phyloP scores from a whole-genome alignment of 768 basidiomycete species.

The Sarcomyxa edulis region DNA sequence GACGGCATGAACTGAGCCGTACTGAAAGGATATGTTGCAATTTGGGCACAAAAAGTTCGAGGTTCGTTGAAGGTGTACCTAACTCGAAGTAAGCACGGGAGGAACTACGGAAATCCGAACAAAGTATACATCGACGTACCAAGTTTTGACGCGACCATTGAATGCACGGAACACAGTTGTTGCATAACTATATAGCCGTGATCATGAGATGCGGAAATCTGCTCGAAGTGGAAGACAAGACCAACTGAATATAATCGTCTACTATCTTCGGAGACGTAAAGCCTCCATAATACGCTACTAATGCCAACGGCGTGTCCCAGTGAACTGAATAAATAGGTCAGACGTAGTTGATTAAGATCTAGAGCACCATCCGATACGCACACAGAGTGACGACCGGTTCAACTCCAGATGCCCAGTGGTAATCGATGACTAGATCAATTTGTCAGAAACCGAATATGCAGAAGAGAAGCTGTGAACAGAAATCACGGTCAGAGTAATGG shows the following conservation, averaged over 20 bases:
- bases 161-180: constrained; percentile 43
- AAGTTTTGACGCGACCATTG: constrained; percentile 44
- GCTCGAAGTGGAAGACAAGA: neutral
- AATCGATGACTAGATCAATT: constrained; percentile 36
- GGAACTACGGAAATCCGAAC: neutral
- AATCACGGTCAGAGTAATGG: constrained; percentile 38
- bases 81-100: no score
- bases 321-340: constrained; percentile 26
- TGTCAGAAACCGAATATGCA: no score
- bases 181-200: constrained; percentile 36
- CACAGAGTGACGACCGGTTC: constrained; percentile 46
- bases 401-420: constrained; percentile 33
- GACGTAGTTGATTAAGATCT: neutral
- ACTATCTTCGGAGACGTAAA: constrained; percentile 41
- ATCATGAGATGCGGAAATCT: neutral
- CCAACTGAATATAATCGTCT: constrained; percentile 43
- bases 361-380: constrained; percentile 16
- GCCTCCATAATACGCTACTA: constrained; percentile 44
- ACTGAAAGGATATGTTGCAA: constrained; percentile 39
- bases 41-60: constrained; percentile 33
- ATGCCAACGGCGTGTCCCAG: constrained; percentile 43
- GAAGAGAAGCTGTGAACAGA: neutral
- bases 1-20: constrained; percentile 5
- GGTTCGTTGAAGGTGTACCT: constrained; percentile 54
- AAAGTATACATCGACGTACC: constrained; percentile 18